Percentiles rank a stretch among this genome's conserved stretches.
phyloP scores from a whole-genome alignment of 2,329 filamentous ascomycete species.

The Trichothecium sympodiale region DNA sequence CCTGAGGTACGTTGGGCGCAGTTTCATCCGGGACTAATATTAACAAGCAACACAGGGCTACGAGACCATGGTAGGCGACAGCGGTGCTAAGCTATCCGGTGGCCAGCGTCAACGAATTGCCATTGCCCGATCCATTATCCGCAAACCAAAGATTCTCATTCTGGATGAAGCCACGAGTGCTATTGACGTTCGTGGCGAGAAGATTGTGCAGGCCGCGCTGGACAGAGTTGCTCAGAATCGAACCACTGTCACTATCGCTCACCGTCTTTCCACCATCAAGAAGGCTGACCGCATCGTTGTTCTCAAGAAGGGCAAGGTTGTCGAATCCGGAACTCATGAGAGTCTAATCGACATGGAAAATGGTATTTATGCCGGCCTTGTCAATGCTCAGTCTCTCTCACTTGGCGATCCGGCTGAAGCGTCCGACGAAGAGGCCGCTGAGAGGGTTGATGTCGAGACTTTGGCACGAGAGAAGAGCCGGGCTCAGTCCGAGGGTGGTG shows the following conservation, averaged over 20 bases:
- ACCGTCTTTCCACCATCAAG: slow-evolving; percentile 64
- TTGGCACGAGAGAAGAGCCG: slow-evolving; percentile 35
- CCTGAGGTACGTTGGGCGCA: slow-evolving; percentile 31
- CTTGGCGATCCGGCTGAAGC: slow-evolving; percentile 35
- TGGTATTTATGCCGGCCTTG: slow-evolving; percentile 57
- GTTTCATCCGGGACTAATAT: background rate
- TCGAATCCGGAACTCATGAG: slow-evolving; percentile 68
- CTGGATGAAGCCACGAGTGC: slow-evolving; percentile 70
- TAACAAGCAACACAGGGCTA: slow-evolving; percentile 41
- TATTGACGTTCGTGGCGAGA: slow-evolving; percentile 41
- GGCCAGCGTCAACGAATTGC: slow-evolving; percentile 78
- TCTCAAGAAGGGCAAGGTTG: slow-evolving; percentile 56
- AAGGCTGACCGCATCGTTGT: slow-evolving; percentile 73
- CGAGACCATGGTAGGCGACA: slow-evolving; percentile 64
- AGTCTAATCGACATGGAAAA: slow-evolving; percentile 48
- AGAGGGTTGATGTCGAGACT: slow-evolving; percentile 27
- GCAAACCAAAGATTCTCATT: slow-evolving; percentile 59
- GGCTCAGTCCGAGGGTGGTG: slow-evolving; percentile 21
- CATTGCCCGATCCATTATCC: slow-evolving; percentile 65
- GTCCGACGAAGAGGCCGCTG: slow-evolving; percentile 18
- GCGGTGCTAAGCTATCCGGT: slow-evolving; percentile 68
- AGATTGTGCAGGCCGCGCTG: slow-evolving; percentile 54
- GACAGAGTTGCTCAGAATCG: slow-evolving; percentile 49
- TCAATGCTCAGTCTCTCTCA: slow-evolving; percentile 50
- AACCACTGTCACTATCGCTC: slow-evolving; percentile 65